Conservation (phyloP, 2,329 filamentous ascomycete species). For the Penicillium sp. region DNA sequence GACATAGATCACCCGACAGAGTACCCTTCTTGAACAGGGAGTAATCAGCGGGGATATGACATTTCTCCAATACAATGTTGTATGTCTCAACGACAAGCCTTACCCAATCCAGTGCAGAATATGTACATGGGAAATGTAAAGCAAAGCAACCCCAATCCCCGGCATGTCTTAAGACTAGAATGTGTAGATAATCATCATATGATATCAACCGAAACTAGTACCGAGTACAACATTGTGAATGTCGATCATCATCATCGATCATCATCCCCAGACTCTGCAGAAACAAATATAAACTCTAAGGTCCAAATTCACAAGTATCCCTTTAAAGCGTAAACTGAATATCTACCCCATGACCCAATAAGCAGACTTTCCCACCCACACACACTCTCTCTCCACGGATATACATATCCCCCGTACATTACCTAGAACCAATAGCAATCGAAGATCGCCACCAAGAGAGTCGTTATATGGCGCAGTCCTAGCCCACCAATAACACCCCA, state of each 20-base stretch:
- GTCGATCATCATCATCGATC: constrained; percentile 1
- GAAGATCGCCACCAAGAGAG: background rate
- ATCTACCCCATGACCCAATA: background rate
- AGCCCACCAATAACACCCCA: background rate
- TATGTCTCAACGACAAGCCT: background rate
- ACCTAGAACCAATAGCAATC: background rate
- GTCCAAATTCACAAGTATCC: background rate
- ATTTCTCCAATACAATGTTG: background rate
- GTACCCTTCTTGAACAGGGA: background rate
- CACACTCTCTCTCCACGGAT: background rate
- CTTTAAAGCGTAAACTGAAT: background rate
- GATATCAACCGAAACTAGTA: background rate
- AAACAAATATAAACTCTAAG: background rate
- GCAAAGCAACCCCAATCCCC: background rate
- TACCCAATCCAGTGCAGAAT: background rate
- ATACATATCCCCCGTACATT: background rate
- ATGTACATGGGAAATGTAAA: background rate
- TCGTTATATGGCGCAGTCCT: background rate
- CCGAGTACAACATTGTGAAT: too few species aligned
- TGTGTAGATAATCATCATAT: background rate
- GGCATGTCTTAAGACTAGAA: background rate
- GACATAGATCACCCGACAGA: background rate
- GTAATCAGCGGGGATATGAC: background rate
- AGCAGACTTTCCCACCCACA: background rate
- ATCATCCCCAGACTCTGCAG: constrained; percentile 6